Evolutionary conservation across 1,284 basidiomycete genomes (phyloP), one percentile per base, ranked within the genome.

Genomic region (Phylloboletellus chloephorus): DNA sequence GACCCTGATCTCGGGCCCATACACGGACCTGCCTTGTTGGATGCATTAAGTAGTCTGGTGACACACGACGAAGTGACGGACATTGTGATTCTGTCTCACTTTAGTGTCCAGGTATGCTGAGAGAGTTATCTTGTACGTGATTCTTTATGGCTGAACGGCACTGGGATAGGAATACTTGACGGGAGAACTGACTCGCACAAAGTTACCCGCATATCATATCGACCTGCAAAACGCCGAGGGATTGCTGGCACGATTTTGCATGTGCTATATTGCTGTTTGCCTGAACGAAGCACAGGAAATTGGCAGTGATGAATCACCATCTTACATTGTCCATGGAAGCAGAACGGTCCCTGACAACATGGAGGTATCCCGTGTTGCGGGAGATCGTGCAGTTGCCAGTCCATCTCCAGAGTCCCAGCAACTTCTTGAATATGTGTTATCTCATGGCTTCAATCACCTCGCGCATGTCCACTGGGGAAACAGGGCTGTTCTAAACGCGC

Each of bases 21-120:
- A 2, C 36, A 51, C 0, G 52, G 33, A 9, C 4, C 17, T 1
- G 38, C 37, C 17, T 10, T 52, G 12, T 4, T 52, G 28, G 49
- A 52, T 11, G 32, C 26, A 2, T 11, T 51, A 3, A 24, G 38
- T 1, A 49, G 47, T 13, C 12, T 49, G 31, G 49, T 43, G 23
- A 39, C 23, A 11, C 10, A 49, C 7, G 0, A 45, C 2, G 31
- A 41, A 10, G 3, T 21, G 15, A 43, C 44, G 4, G 44, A 33
- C 1, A 3, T 40, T 4, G 4, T 51, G 2, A 17, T 25, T 2
- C 6, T 52, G 2, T 53, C 51, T 1, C 50, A 47, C 8, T 30
- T 33, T 13, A 48, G 46, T 5, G 33, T 34, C 22, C 15, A 34
- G 31, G 22, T 47, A 38, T 32, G 24, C 11, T 12, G 0, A n/a